phyloP scores from a whole-genome alignment of 2,329 filamentous ascomycete species.

The Colletotrichum sp. region DNA sequence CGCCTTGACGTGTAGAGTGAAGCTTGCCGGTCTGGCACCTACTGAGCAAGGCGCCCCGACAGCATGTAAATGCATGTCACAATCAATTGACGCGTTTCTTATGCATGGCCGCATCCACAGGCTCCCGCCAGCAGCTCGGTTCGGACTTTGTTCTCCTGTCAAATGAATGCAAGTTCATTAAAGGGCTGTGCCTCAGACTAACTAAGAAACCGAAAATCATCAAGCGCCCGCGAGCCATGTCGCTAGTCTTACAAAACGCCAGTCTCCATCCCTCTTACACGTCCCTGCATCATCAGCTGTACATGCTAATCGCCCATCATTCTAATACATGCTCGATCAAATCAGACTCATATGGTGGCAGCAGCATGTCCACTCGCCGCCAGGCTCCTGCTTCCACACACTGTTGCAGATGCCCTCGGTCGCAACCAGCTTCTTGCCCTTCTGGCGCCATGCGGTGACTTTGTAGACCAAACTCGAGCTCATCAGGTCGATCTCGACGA shows the following conservation, averaged over 20 bases:
- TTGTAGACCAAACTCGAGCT: slow-evolving; percentile 34
- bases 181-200: background rate
- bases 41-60: background rate
- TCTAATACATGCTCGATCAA: background rate
- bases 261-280: background rate
- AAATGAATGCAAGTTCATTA: background rate
- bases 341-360: slow-evolving; percentile 34
- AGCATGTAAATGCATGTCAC: background rate
- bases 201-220: background rate
- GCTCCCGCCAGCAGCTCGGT: background rate
- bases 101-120: background rate
- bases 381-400: slow-evolving; percentile 36
- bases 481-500: slow-evolving; percentile 44
- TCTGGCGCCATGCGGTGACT: slow-evolving; percentile 36
- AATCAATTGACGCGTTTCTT: background rate
- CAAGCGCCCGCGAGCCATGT: background rate
- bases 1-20: background rate
- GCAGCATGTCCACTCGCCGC: slow-evolving; percentile 39
- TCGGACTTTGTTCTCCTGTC: background rate
- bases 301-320: rapidly evolving
- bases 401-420: slow-evolving; percentile 39
- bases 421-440: slow-evolving; percentile 31
- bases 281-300: background rate
- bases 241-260: slow-evolving; percentile 18
- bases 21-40: background rate